Evolutionary conservation across 371 early-diverging fungal species (phyloP).

Genomic region (Mucor piriformis): DNA sequence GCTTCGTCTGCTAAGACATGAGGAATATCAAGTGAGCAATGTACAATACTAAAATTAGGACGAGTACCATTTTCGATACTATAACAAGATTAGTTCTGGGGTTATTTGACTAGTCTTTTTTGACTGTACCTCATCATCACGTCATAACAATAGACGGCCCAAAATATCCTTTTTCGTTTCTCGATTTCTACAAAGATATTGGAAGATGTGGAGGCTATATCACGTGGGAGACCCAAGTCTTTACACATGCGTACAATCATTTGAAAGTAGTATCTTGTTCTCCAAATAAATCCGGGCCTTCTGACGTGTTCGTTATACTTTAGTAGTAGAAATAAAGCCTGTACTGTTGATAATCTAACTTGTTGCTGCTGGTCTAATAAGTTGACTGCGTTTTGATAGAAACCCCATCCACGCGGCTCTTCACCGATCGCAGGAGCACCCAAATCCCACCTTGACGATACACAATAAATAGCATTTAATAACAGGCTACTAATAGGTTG

Average conservation of each 20-base stretch:
- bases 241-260: slow-evolving; percentile 34
- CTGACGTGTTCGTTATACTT: slow-evolving; percentile 43
- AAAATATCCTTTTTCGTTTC: slow-evolving; percentile 31
- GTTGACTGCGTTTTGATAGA: slow-evolving; percentile 29
- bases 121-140: slow-evolving; percentile 35
- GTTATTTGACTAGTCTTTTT: background rate
- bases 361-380: slow-evolving; percentile 26
- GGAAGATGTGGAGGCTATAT: background rate
- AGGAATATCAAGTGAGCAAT: slow-evolving; percentile 20
- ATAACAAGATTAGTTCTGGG: background rate
- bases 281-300: slow-evolving; percentile 34
- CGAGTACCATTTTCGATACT: slow-evolving; percentile 30
- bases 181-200: slow-evolving; percentile 16
- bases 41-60: slow-evolving; percentile 15
- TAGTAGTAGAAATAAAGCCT: slow-evolving; percentile 33
- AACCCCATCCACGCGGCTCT: slow-evolving; percentile 34
- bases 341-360: slow-evolving; percentile 30
- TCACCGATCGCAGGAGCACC: slow-evolving; percentile 6
- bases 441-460: slow-evolving; percentile 35
- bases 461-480: slow-evolving; percentile 37
- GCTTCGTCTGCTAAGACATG: slow-evolving; percentile 23
- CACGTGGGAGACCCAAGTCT: slow-evolving; percentile 27
- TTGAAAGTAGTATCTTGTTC: slow-evolving; percentile 32
- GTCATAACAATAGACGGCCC: slow-evolving; percentile 38
- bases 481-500: slow-evolving; percentile 13